Conservation (phyloP, 2,329 filamentous ascomycete species). For the Penicillium psychrosexuale region DNA sequence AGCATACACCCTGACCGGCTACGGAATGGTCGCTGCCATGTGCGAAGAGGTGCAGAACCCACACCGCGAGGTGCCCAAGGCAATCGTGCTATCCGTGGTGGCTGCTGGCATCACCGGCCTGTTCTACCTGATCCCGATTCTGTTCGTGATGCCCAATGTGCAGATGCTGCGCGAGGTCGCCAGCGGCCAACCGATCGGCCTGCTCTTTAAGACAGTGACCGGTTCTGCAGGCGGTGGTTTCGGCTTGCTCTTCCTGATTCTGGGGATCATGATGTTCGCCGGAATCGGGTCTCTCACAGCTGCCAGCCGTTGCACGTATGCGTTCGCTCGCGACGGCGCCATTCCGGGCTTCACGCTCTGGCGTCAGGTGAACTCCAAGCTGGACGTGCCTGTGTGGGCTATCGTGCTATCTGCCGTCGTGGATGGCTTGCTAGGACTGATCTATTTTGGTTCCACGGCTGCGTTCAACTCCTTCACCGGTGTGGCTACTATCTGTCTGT, state of each 20-base stretch:
- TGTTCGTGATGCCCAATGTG: slow-evolving; percentile 72
- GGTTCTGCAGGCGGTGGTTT: slow-evolving; percentile 71
- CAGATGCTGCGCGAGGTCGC: slow-evolving; percentile 61
- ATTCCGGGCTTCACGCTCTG: slow-evolving; percentile 68
- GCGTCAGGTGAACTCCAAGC: slow-evolving; percentile 61
- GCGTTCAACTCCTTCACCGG: slow-evolving; percentile 79
- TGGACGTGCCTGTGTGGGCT: slow-evolving; percentile 69
- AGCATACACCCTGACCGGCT: slow-evolving; percentile 51
- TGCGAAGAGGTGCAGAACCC: slow-evolving; percentile 70
- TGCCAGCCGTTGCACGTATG: slow-evolving; percentile 70
- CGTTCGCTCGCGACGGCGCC: slow-evolving; percentile 71
- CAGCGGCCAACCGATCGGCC: slow-evolving; percentile 71
- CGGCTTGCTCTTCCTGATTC: slow-evolving; percentile 69
- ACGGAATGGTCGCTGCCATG: slow-evolving; percentile 70
- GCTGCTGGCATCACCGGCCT: slow-evolving; percentile 65
- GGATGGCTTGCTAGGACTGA: slow-evolving; percentile 68
- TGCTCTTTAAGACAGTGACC: slow-evolving; percentile 72
- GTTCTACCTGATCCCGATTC: slow-evolving; percentile 67
- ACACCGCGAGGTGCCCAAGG: slow-evolving; percentile 65
- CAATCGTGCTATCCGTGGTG: slow-evolving; percentile 66
- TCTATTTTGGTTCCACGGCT: slow-evolving; percentile 73
- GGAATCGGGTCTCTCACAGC: slow-evolving; percentile 73
- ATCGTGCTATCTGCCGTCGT: slow-evolving; percentile 66
- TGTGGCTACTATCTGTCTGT: slow-evolving; percentile 75
- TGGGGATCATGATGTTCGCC: slow-evolving; percentile 74